These are phyloP conservation scores for Claviceps paspali DNA, from an alignment of 2,329 filamentous ascomycete genomes.

Conservation along the genomic window DNA sequence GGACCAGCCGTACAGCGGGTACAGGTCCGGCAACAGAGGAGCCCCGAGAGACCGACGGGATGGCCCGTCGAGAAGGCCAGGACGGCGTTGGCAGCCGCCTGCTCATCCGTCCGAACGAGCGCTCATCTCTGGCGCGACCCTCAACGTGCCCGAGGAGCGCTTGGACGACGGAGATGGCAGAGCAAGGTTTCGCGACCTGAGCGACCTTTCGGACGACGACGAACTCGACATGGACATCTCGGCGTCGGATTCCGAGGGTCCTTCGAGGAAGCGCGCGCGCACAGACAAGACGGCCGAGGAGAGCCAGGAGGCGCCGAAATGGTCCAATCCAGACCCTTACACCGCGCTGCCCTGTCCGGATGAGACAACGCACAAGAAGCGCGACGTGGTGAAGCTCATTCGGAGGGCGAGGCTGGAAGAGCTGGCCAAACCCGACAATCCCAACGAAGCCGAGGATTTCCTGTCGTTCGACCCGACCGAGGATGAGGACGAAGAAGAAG, in stretches of 20 bases:
- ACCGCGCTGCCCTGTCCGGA: constrained; percentile 71
- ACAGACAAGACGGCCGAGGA: constrained; percentile 16
- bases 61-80: constrained; percentile 13
- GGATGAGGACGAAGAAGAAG: constrained; percentile 27
- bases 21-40: constrained; percentile 6
- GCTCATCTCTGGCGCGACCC: constrained; percentile 29
- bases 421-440: constrained; percentile 30
- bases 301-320: constrained; percentile 49
- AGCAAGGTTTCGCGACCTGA: constrained; percentile 37
- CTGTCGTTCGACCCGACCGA: constrained; percentile 68
- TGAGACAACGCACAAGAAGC: constrained; percentile 57
- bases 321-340: constrained; percentile 95
- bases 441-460: constrained; percentile 60
- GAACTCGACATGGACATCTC: constrained; percentile 50
- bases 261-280: constrained; percentile 21
- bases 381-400: constrained; percentile 80
- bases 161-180: constrained; percentile 29
- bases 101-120: constrained; percentile 32
- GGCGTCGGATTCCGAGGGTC: constrained; percentile 20
- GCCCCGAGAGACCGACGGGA: constrained; percentile 12
- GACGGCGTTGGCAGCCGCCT: constrained; percentile 20
- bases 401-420: constrained; percentile 64
- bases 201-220: constrained; percentile 46
- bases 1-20: constrained; percentile 13
- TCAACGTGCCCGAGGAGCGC: constrained; percentile 27